These are phyloP conservation scores for Spergularia marina DNA, from an alignment of 148 eudicot species.

Conservation along the genomic window DNA sequence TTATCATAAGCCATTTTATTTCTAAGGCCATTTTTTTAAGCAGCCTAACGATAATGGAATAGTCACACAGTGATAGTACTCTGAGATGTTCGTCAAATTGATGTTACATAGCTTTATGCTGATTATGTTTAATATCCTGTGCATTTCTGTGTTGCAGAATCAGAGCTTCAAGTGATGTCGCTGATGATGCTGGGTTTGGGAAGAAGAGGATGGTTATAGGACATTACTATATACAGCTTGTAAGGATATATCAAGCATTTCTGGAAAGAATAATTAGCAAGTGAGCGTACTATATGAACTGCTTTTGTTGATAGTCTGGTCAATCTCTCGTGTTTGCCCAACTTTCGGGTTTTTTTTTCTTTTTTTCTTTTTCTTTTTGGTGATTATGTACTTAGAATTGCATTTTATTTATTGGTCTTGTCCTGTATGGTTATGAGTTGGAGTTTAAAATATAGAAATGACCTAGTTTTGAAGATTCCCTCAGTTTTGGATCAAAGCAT, in stretches of 20 bases:
- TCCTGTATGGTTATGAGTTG: slow-evolving; percentile 10
- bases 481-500: not conserved
- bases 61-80: not conserved
- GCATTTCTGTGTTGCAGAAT: slow-evolving; percentile 20
- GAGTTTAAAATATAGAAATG: slow-evolving; percentile 1
- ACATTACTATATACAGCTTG: slow-evolving; percentile 13
- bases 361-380: not conserved
- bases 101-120: not conserved
- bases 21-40: too few relatives aligned
- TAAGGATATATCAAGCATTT: slow-evolving; percentile 18
- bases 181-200: slow-evolving; percentile 11
- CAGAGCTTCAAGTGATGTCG: slow-evolving; percentile 3
- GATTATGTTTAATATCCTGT: not conserved
- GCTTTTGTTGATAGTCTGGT: slow-evolving; percentile 25
- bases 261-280: slow-evolving; percentile 21
- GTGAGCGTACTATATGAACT: slow-evolving; percentile 23
- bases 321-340: not conserved
- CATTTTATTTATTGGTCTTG: slow-evolving; percentile 5
- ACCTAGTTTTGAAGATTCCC: slow-evolving; percentile 6
- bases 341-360: not conserved
- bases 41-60: too few relatives aligned
- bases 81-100: not conserved
- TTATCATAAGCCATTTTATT: too few relatives aligned
- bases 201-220: slow-evolving; percentile 16
- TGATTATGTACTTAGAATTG: slow-evolving; percentile 16